phyloP scores from a whole-genome alignment of 768 basidiomycete genomes.

The Phanerochaete sordida region DNA sequence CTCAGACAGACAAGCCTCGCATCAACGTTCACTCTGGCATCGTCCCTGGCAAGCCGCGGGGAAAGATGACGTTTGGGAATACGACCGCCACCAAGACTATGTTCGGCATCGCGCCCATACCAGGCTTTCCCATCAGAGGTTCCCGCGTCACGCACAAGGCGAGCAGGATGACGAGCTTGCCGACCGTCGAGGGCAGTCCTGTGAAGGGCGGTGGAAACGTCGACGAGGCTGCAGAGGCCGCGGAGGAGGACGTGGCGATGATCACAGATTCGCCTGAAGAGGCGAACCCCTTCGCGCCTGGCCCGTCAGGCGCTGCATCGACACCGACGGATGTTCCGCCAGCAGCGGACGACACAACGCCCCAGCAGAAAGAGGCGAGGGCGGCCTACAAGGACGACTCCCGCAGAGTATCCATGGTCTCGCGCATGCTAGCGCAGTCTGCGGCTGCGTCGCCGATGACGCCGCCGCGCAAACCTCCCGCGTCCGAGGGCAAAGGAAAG shows the following conservation, averaged over 20 bases:
- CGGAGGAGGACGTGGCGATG: background rate
- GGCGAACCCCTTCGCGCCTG: background rate
- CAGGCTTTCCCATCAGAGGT: background rate
- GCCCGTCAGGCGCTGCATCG: background rate
- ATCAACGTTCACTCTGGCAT: conserved; percentile 22
- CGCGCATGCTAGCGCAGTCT: conserved; percentile 61
- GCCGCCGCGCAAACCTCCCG: conserved; percentile 20
- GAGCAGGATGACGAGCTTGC: conserved; percentile 42
- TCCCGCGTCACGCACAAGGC: conserved; percentile 27
- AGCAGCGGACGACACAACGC: background rate
- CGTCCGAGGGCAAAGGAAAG: conserved; percentile 16
- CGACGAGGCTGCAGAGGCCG: background rate
- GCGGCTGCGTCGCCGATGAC: conserved; percentile 47
- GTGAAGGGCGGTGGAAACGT: conserved; percentile 32
- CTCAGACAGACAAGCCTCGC: background rate
- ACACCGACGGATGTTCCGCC: no score
- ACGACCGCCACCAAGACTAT: conserved; percentile 7
- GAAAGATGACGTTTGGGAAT: background rate
- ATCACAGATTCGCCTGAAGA: background rate
- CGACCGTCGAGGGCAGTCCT: conserved; percentile 43
- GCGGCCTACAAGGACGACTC: conserved; percentile 38
- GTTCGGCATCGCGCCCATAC: conserved; percentile 14
- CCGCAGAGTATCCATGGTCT: conserved; percentile 54
- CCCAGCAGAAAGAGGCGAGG: conserved; percentile 15
- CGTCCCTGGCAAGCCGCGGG: conserved; percentile 19